phyloP scores from a whole-genome alignment of 257 asterid species.

The Echites panduratus region DNA sequence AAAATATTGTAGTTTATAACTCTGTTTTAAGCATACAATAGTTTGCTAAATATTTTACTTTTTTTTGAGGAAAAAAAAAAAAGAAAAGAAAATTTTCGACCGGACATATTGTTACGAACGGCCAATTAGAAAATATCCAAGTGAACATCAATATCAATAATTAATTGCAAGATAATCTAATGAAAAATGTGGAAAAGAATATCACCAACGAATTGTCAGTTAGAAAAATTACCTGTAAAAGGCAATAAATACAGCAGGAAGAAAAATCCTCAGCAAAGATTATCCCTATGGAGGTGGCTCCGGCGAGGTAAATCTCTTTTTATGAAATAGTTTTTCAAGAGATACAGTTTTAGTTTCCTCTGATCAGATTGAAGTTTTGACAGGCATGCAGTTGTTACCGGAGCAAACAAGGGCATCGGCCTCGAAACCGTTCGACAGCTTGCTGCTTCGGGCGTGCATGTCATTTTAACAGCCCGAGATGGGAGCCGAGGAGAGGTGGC shows the following conservation, averaged over 20 bases:
- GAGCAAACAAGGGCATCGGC: constrained; percentile 86
- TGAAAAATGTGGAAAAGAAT: too few species aligned
- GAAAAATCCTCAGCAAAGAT: constrained; percentile 7
- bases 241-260: neutral
- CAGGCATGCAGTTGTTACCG: constrained; percentile 77
- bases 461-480: constrained; percentile 61
- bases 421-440: constrained; percentile 68
- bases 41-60: too few species aligned
- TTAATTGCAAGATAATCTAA: too few species aligned
- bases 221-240: neutral
- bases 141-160: too few species aligned
- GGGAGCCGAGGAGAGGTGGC: constrained; percentile 55
- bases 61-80: too few species aligned
- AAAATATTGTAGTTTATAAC: too few species aligned
- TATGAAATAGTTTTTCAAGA: neutral
- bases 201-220: too few species aligned
- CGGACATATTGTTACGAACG: too few species aligned
- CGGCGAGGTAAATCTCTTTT: constrained; percentile 25
- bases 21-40: too few species aligned
- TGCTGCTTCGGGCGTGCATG: constrained; percentile 52
- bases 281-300: constrained; percentile 27
- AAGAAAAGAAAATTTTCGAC: too few species aligned
- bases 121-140: too few species aligned
- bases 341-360: neutral
- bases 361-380: neutral